Base-by-base conservation (phyloP, 2,329 filamentous ascomycete genomes). In the Chaetomium globosum region DNA sequence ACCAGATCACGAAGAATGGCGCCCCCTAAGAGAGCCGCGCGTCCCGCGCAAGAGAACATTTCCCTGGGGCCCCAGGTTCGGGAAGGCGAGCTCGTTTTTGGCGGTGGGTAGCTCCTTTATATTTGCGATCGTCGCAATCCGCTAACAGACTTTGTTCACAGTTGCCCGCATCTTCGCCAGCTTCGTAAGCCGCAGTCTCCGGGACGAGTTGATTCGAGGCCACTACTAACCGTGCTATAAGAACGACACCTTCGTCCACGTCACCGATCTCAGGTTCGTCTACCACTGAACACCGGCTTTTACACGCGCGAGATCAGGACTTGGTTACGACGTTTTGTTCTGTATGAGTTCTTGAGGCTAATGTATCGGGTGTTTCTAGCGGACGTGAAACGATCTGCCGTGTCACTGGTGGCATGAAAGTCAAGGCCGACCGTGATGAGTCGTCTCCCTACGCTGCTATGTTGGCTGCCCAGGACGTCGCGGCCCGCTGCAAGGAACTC, bases 331-430 rank as follows among this genome's bases (percentile, higher is more conserved):
- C 36, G 49, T 53, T 5, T 2, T 62, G 48, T 48, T 31, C 51
- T 33, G 58, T 19, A 51, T 43, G 43, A 8, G 61, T 67, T 59
- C 54, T 64, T 55, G 64, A 83, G 82, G 83, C 87, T 89, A 83
- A 89, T 83, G 78, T 80, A 78, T 80, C 86, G 84, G 83, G 83
- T 87, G 84, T 87, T 87, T 86, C 81, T 85, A 96, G 92, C 85
- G 95, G 95, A 85, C 95, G 95, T 84, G 95, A 99, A 91, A 99
- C 96, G 85, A 97, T 99, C 86, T 92, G 89, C 89, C 93, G 95
- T 92, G 94, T 99, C 75, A 99, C 96, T 77, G 95, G 96, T 86
- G 96, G 96, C 80, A 99, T 99, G 95, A 99, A 99, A 89, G 95
- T 99, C 89, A 99, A 99, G 91, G 93, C 93, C 83, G 93, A 99